A percentile compares a stretch with the other conserved stretches of the same genome.
Conservation (phyloP, 2,329 filamentous ascomycete genomes). For the Xylariaceae sp. region DNA sequence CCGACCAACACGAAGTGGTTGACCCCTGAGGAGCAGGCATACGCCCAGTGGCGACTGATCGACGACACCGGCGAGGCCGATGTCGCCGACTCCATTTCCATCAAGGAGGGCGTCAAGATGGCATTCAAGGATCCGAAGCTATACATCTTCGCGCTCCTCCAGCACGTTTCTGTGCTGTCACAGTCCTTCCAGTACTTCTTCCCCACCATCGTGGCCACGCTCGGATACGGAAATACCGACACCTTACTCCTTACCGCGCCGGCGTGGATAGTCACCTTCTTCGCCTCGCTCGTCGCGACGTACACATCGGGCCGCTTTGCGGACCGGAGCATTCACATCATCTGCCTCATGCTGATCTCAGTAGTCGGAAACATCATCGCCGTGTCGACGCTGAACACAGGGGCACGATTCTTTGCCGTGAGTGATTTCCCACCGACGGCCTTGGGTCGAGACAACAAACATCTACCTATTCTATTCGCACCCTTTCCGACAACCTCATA, state of each 20-base stretch:
- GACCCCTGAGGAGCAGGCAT: slow-evolving; percentile 46
- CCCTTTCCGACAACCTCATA: too few species aligned
- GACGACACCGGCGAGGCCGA: slow-evolving; percentile 47
- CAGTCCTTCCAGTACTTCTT: slow-evolving; percentile 64
- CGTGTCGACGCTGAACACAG: slow-evolving; percentile 46
- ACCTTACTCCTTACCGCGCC: slow-evolving; percentile 56
- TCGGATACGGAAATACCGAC: slow-evolving; percentile 52
- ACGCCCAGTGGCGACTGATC: slow-evolving; percentile 49
- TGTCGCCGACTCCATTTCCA: slow-evolving; percentile 34
- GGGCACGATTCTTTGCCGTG: slow-evolving; percentile 53
- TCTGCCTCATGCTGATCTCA: slow-evolving; percentile 48
- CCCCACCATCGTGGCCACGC: slow-evolving; percentile 57
- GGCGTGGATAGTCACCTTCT: slow-evolving; percentile 52
- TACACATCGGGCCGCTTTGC: slow-evolving; percentile 50
- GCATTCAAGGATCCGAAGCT: slow-evolving; percentile 47
- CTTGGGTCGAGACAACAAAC: background rate
- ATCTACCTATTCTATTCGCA: background rate
- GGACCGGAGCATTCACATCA: slow-evolving; percentile 56
- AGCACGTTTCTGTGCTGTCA: slow-evolving; percentile 48
- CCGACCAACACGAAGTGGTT: slow-evolving; percentile 52
- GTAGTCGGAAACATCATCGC: slow-evolving; percentile 53
- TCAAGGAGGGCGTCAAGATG: slow-evolving; percentile 45
- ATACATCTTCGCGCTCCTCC: slow-evolving; percentile 51
- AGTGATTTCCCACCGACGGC: background rate
- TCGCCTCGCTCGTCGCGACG: slow-evolving; percentile 51